These are phyloP conservation scores for Loxodes magnus DNA, from an alignment of 73 alveolate genomes.

Conservation along the genomic window DNA sequence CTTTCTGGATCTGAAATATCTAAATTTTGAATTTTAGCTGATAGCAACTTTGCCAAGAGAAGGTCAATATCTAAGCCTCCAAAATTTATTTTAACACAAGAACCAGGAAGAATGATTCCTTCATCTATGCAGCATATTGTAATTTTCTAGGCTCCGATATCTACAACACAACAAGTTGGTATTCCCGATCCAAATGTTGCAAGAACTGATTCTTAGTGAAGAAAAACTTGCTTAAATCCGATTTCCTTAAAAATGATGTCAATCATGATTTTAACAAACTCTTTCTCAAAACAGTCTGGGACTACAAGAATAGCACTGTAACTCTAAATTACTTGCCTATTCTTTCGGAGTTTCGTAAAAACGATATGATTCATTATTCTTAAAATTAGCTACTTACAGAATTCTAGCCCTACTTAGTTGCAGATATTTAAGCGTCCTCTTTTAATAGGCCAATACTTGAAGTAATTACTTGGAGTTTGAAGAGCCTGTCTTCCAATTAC, in stretches of 20 bases:
- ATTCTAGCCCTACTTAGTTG: constrained; percentile 26
- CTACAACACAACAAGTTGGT: constrained; percentile 90
- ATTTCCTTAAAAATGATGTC: constrained; percentile 62
- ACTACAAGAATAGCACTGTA: constrained; percentile 54
- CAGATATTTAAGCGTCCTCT: constrained; percentile 47
- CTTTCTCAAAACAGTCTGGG: constrained; percentile 70
- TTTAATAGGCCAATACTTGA: constrained; percentile 38
- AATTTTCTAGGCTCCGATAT: constrained; percentile 84
- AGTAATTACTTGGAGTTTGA: constrained; percentile 41
- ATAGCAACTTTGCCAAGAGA: too few species aligned
- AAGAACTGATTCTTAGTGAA: constrained; percentile 92
- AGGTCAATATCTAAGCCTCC: constrained; percentile 90
- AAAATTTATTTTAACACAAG: constrained; percentile 80
- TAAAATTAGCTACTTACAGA: constrained; percentile 36
- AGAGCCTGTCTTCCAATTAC: constrained; percentile 42
- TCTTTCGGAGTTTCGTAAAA: too few species aligned
- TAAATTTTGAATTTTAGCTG: too few species aligned
- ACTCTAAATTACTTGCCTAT: constrained; percentile 27
- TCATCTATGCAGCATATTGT: constrained; percentile 93
- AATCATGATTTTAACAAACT: constrained; percentile 58
- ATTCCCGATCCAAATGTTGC: constrained; percentile 92
- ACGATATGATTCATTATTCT: constrained; percentile 21
- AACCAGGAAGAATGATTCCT: constrained; percentile 76
- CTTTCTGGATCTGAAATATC: too few species aligned
- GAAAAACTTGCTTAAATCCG: constrained; percentile 81